Percentiles rank a stretch among this genome's conserved stretches.
phyloP scores from a whole-genome alignment of 2,329 filamentous ascomycete genomes.

The Tolypocladium pustulatum region DNA sequence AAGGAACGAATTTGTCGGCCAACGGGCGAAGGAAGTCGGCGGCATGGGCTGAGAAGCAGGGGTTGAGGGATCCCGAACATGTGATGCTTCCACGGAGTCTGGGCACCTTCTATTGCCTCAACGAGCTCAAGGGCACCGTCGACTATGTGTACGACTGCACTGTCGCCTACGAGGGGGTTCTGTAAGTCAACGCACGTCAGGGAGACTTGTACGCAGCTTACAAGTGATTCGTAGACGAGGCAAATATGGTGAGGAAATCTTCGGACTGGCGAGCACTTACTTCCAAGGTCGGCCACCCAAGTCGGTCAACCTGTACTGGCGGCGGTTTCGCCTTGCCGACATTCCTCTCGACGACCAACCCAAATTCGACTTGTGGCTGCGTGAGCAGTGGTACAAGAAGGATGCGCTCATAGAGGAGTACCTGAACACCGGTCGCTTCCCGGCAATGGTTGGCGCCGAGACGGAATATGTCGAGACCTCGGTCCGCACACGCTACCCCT shows the following conservation, averaged over 20 bases:
- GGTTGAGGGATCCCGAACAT: slow-evolving; percentile 62
- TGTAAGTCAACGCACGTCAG: slow-evolving; percentile 45
- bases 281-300: slow-evolving; percentile 83
- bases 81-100: slow-evolving; percentile 70
- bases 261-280: slow-evolving; percentile 77
- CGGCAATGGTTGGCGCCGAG: slow-evolving; percentile 47
- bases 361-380: slow-evolving; percentile 75
- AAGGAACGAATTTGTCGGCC: slow-evolving; percentile 70
- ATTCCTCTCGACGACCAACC: slow-evolving; percentile 70
- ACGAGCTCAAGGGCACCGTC: slow-evolving; percentile 61
- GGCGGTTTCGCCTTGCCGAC: slow-evolving; percentile 67
- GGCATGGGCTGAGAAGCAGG: slow-evolving; percentile 67
- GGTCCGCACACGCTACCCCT: slow-evolving; percentile 41
- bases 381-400: slow-evolving; percentile 84
- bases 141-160: slow-evolving; percentile 91
- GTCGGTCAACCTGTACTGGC: slow-evolving; percentile 95
- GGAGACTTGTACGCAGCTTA: background rate
- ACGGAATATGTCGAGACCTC: slow-evolving; percentile 45
- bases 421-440: slow-evolving; percentile 67
- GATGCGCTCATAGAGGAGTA: slow-evolving; percentile 82
- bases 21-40: slow-evolving; percentile 62
- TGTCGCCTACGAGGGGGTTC: slow-evolving; percentile 87
- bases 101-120: slow-evolving; percentile 68
- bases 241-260: slow-evolving; percentile 82
- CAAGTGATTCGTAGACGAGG: slow-evolving; percentile 43